Base-by-base conservation (phyloP, 75 land plant genomes). In the Cryptomeria japonica region DNA sequence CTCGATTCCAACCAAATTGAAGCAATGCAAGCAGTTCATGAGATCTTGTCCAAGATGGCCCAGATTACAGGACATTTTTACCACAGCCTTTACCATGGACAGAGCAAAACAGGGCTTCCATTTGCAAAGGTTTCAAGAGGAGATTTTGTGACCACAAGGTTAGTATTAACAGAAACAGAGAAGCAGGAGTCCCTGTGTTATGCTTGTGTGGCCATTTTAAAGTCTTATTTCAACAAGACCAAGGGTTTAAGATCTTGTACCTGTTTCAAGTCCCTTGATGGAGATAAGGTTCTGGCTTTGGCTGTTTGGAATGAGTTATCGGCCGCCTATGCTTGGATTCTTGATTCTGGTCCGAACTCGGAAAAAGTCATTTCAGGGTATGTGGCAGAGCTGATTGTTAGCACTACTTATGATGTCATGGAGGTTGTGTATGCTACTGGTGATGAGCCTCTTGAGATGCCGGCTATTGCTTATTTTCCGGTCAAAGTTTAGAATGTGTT, bases 221-320 rank as follows among this genome's bases (percentile, higher is more conserved):
- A 88, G 44, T 84, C 89, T 5, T 46, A 70, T 16, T 93, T 92
- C 72, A 28, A 13, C 3, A 89, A 89, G 85, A 89, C 88, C 41
- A 90, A 93, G 72, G 93, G 92, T 5, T 85, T 87, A 25, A 78
- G 5, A 0, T 80, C 94, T 16, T 91, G 84, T 39, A 88, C 91
- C 9, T 92, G 90, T 89, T 87, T 92, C 76, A 86, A 36, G 39
- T 88, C 89, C 77, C 80, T 76, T 18, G 87, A 32, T 56, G 88
- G 68, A 80, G 92, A 90, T 28, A 87, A 47, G 53, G 88, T 93
- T 44, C 68, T 86, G 9, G 51, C 80, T 14, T 49, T 92, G 18
- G 72, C 73, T 16, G 93, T 93, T n/a, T 93, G 94, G 94, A 86
- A 90, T 41, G 90, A 90, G 9, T 89, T 88, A 11, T 87, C 83